A percentile compares a stretch with the other conserved stretches of the same genome.
Conservation (phyloP, 768 basidiomycete species). For the Mycena galopus region DNA sequence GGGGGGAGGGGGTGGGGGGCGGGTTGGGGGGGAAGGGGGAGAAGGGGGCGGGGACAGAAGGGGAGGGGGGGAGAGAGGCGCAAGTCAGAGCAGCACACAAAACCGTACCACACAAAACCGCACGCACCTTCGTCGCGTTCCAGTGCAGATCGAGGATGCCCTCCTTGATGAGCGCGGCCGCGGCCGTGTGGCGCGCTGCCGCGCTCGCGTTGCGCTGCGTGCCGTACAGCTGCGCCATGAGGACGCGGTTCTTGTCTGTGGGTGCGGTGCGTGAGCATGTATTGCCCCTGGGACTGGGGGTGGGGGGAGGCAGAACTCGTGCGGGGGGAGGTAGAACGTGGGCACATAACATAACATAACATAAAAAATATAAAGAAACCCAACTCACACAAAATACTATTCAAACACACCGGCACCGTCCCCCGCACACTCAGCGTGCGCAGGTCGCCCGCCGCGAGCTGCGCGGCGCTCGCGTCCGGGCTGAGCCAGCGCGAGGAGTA, state of each 20-base stretch:
- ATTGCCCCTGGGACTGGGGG: neutral
- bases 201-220: slow-evolving; percentile 57
- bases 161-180: slow-evolving; percentile 69
- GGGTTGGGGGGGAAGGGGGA: too few relatives aligned
- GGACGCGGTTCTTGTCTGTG: slow-evolving; percentile 72
- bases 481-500: slow-evolving; percentile 66
- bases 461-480: slow-evolving; percentile 7
- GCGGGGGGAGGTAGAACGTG: neutral
- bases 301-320: neutral
- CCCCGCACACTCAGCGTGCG: slow-evolving; percentile 79
- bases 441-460: slow-evolving; percentile 60
- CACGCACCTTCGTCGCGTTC: slow-evolving; percentile 73
- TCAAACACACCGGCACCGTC: slow-evolving; percentile 82
- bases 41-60: neutral
- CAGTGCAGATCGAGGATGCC: slow-evolving; percentile 91
- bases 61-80: neutral
- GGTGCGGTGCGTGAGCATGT: neutral
- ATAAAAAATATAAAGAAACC: neutral
- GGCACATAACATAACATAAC: too few relatives aligned
- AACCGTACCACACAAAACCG: neutral
- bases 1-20: neutral
- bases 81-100: neutral
- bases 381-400: slow-evolving; percentile 84
- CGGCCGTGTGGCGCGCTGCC: slow-evolving; percentile 62
- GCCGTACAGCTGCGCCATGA: slow-evolving; percentile 73